A percentile compares a stretch with the other conserved stretches of the same genome.
Conservation (phyloP, 345 rosid genomes). For the Pistacia integerrima region DNA sequence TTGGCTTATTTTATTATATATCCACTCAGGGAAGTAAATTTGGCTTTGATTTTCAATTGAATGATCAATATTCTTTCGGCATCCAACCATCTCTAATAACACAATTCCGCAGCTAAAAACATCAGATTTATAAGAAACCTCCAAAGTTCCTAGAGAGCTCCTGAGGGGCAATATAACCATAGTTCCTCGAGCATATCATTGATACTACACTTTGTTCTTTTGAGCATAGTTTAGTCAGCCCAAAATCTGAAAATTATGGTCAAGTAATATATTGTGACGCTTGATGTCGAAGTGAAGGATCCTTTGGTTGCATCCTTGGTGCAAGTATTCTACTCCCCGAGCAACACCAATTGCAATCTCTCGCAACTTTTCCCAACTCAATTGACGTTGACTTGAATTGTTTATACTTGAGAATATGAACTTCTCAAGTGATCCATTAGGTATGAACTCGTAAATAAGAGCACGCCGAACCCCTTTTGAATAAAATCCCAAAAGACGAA, state of each 20-base stretch:
- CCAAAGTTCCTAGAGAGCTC: conserved; percentile 18
- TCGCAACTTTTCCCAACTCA: conserved; percentile 17
- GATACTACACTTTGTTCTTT: conserved; percentile 10
- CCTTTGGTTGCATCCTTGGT: conserved; percentile 20
- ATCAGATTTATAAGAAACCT: conserved; percentile 25
- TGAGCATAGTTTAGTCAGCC: conserved; percentile 19
- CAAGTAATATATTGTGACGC: conserved; percentile 22
- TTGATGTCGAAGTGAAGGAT: conserved; percentile 29
- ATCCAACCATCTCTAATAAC: conserved; percentile 25
- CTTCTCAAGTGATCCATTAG: conserved; percentile 21
- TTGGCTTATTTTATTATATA: conserved; percentile 11
- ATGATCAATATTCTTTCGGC: conserved; percentile 19
- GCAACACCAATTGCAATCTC: conserved; percentile 23
- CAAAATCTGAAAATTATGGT: conserved; percentile 29
- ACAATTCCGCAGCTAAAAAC: conserved; percentile 23
- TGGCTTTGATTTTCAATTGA: conserved; percentile 21
- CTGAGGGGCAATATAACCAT: conserved; percentile 24
- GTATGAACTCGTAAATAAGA: conserved; percentile 6
- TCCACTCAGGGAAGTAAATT: conserved; percentile 20
- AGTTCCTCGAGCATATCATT: conserved; percentile 22
- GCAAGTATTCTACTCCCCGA: conserved; percentile 20
- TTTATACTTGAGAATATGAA: not conserved
- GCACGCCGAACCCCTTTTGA: not conserved
- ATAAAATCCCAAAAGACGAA: too few species aligned
- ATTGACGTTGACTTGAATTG: not conserved